Base-by-base conservation (phyloP, 2,329 filamentous ascomycete species). In the Sporothrix humicola region DNA sequence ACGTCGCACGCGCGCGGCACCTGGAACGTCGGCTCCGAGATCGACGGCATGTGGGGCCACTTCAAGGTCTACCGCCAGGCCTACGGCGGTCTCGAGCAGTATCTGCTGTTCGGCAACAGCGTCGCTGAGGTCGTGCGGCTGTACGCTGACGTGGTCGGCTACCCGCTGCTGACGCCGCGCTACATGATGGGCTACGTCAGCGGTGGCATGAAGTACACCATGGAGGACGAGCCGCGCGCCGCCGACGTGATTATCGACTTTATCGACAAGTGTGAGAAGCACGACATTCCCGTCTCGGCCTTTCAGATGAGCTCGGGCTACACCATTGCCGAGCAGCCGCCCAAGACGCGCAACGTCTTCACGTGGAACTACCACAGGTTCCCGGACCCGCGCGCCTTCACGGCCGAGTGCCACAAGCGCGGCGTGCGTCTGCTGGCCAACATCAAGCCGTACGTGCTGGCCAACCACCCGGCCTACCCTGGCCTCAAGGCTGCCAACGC, bases 41-140 rank as follows among this genome's bases (percentile, higher is more conserved):
- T 93, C 81, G 92, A 94, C 78, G 91, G 91, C 42, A 87, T 93
- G 82, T 93, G 91, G 90, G 91, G 91, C 0, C 87, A 87, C 73
- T 93, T 89, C 86, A 93, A 93, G 79, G 90, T 92, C 23, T 92
- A 92, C 77, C 87, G 91, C 8, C 91, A 93, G 80, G 90, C 92
- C 74, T 87, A 91, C 75, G 91, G 92, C 26, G 92, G 92, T 0
- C 83, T 93, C 0, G 91, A 93, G 78, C 87, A 93, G 81, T 93
- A 93, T 76, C 83, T 90, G 26, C 87, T 93, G 66, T 85, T 92
- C 1, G 91, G 91, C 13, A 85, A 85, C 77, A 93, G 89, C 0
- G 81, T 93, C 3, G 85, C 88, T 74, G 91, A 93, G 1, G 87
- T 93, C 0, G 89, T 93, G 0, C 84, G 82, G 1, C 85, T 86